Conservation (phyloP, 2,329 filamentous ascomycete genomes). For the Parastagonospora avenae region DNA sequence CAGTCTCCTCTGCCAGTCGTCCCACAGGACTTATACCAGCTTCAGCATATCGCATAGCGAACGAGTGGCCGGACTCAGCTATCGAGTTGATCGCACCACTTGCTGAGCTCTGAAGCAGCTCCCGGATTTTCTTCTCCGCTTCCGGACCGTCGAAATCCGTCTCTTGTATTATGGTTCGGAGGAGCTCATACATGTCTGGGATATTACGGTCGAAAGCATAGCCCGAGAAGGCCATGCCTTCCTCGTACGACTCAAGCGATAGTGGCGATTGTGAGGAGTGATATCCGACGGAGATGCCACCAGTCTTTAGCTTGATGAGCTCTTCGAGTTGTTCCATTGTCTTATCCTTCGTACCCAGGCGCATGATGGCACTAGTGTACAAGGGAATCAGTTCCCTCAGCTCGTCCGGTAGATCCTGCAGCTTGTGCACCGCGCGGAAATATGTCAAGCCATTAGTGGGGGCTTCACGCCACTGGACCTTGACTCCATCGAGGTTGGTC, state of each 20-base stretch:
- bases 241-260: conserved; percentile 71
- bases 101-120: conserved; percentile 83
- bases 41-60: conserved; percentile 82
- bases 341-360: conserved; percentile 84
- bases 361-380: conserved; percentile 91
- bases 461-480: conserved; percentile 88
- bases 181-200: conserved; percentile 84
- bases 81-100: conserved; percentile 92
- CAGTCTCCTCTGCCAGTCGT: conserved; percentile 80
- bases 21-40: conserved; percentile 75
- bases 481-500: conserved; percentile 63
- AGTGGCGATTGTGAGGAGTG: conserved; percentile 79
- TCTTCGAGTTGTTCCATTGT: conserved; percentile 96
- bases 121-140: conserved; percentile 79
- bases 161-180: conserved; percentile 79
- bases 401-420: conserved; percentile 81
- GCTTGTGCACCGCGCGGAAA: conserved; percentile 83
- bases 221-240: conserved; percentile 83
- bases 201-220: conserved; percentile 91
- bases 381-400: conserved; percentile 83
- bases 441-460: conserved; percentile 96
- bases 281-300: conserved; percentile 83
- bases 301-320: conserved; percentile 93
- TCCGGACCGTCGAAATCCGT: conserved; percentile 88
- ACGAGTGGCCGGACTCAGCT: conserved; percentile 86